Conservation (phyloP, 495 filamentous ascomycete genomes). For the Achaetomiella virescens region DNA sequence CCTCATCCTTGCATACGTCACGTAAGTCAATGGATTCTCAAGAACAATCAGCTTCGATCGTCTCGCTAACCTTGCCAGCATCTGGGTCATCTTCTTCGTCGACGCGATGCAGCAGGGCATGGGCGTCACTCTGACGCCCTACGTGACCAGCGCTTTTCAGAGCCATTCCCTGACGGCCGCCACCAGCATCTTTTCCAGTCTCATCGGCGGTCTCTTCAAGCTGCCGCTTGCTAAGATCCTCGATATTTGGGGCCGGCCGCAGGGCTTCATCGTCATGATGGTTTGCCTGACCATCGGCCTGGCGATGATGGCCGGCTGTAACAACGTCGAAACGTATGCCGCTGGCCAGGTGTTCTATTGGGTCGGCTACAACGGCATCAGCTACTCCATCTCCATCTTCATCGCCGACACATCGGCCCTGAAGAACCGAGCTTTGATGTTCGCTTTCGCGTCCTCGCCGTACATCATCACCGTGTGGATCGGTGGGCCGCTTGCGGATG, state of each 20-base stretch:
- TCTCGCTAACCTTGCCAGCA: slow-evolving; percentile 25
- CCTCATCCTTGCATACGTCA: slow-evolving; percentile 22
- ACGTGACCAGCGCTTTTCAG: slow-evolving; percentile 42
- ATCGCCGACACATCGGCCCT: slow-evolving; percentile 61
- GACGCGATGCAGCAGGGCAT: slow-evolving; percentile 41
- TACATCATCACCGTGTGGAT: slow-evolving; percentile 59
- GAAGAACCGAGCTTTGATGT: slow-evolving; percentile 56
- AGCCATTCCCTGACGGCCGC: slow-evolving; percentile 42
- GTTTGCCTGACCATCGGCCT: slow-evolving; percentile 37
- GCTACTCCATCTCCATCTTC: slow-evolving; percentile 54
- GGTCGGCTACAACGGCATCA: slow-evolving; percentile 51
- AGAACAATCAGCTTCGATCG: no score
- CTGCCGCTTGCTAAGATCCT: slow-evolving; percentile 59
- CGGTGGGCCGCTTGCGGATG: slow-evolving; percentile 40
- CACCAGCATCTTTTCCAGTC: slow-evolving; percentile 42
- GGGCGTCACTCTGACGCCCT: slow-evolving; percentile 35
- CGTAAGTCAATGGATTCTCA: slow-evolving; percentile 17
- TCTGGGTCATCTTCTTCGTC: slow-evolving; percentile 48
- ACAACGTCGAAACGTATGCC: slow-evolving; percentile 43
- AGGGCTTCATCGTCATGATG: slow-evolving; percentile 35
- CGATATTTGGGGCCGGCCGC: slow-evolving; percentile 57
- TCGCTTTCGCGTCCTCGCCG: slow-evolving; percentile 57
- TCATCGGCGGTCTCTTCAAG: slow-evolving; percentile 56
- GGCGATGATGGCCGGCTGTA: slow-evolving; percentile 47
- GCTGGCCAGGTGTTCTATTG: slow-evolving; percentile 51